Base-by-base conservation (phyloP, 257 asterid genomes). In the Perilla frutescens region DNA sequence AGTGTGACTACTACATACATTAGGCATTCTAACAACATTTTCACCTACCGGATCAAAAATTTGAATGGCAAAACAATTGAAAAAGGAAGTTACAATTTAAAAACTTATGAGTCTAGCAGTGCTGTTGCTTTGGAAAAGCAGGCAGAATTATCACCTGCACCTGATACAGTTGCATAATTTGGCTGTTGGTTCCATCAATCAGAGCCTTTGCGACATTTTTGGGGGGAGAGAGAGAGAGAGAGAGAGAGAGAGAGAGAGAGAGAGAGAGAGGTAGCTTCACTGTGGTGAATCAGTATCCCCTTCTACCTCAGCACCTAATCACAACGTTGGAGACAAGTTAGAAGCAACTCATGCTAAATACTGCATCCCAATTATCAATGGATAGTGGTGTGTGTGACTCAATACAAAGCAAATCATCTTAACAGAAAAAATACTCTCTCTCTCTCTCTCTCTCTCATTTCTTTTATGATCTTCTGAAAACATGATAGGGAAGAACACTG, bases 261-360 rank as follows among this genome's bases (percentile, higher is more conserved):
- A 2, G 57, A 20, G 8, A 54, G 13, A 26, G 37, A 54, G 62
- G 59, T 61, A 20, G 43, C 69, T 61, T 80, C 82, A 80, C 57
- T 78, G 53, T 55, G 79, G 40, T 67, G 84, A 61, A 61, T 70
- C 88, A 36, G 82, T 31, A 43, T 57, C 72, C 58, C 26, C 88
- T 77, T 70, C 81, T 11, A 50, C 82, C 20, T 70, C 79, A 47
- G 70, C 6, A 66, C 80, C 88, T 84, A 83, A 62, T 51, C 65
- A 81, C 39, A 71, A 67, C 57, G 53, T n/a, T 9, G 3, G 20
- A 76, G 51, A 47, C 36, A 62, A 12, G 71, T 77, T 11, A 66
- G 68, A 71, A 70, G 56, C 37, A 64, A 53, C 14, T 47, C 4
- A 26, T 7, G 62, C 65, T 26, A 55, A 29, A 32, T 31, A 68